Evolutionary conservation across 2,329 filamentous ascomycete genomes (phyloP).

Genomic region (Pezicula rhizophila): DNA sequence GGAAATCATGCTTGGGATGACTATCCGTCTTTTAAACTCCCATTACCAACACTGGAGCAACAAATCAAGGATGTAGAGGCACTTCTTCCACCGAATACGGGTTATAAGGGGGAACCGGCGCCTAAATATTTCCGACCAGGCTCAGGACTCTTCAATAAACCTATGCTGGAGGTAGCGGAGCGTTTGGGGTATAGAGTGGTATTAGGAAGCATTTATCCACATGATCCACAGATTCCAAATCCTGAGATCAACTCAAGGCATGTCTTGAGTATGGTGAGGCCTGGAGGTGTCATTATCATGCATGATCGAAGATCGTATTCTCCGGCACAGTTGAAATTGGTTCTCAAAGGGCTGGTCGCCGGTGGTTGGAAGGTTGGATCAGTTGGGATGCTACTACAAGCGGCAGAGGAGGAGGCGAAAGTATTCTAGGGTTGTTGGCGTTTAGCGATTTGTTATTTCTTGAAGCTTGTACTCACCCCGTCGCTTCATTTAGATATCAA

Average conservation of each 20-base stretch:
- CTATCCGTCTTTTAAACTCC: constrained; percentile 62
- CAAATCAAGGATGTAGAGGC: constrained; percentile 62
- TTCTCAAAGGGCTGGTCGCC: constrained; percentile 64
- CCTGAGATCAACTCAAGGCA: constrained; percentile 68
- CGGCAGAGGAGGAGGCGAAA: constrained; percentile 8
- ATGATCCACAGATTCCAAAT: constrained; percentile 78
- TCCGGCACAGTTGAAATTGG: constrained; percentile 65
- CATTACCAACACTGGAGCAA: constrained; percentile 48
- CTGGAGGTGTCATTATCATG: constrained; percentile 76
- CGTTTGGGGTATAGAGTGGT: constrained; percentile 64
- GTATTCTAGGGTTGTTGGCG: not conserved
- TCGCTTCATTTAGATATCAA: no score
- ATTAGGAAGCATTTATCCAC: constrained; percentile 81
- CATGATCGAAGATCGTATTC: constrained; percentile 85
- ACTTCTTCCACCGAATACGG: constrained; percentile 44
- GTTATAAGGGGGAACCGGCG: constrained; percentile 12
- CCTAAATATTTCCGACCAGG: constrained; percentile 75
- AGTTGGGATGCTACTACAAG: constrained; percentile 57
- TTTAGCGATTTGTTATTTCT: not conserved
- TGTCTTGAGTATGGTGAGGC: constrained; percentile 71
- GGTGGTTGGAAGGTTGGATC: constrained; percentile 68
- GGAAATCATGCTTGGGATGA: constrained; percentile 89
- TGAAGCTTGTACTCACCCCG: not conserved
- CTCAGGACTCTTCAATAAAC: constrained; percentile 71
- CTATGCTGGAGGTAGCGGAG: constrained; percentile 58